Evolutionary conservation across 1,284 basidiomycete genomes (phyloP).

Genomic region (Pulveroboletus sp.): DNA sequence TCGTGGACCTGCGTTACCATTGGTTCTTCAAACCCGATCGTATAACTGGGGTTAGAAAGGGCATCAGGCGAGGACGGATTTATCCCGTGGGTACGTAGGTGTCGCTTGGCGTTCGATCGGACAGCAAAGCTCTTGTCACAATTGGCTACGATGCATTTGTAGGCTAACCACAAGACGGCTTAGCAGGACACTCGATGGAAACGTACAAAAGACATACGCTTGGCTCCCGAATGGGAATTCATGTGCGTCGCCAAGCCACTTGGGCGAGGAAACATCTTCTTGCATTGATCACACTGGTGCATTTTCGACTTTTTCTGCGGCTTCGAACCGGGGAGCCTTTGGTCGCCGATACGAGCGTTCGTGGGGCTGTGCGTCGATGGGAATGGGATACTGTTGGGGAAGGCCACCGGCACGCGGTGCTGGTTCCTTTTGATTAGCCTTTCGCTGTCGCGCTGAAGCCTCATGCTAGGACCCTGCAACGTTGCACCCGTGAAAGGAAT

Average conservation of each 20-base stretch:
- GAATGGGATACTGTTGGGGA: slow-evolving; percentile 8
- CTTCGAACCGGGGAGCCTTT: slow-evolving; percentile 9
- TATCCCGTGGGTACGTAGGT: slow-evolving; percentile 56
- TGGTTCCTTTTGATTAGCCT: slow-evolving; percentile 12
- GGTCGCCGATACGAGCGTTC: slow-evolving; percentile 10
- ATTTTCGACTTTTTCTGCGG: slow-evolving; percentile 49
- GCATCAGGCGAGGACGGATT: slow-evolving; percentile 28
- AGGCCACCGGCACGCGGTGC: slow-evolving; percentile 11
- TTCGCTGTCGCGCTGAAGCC: slow-evolving; percentile 25
- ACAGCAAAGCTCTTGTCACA: slow-evolving; percentile 61
- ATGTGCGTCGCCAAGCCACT: slow-evolving; percentile 66
- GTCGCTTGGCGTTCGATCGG: slow-evolving; percentile 61
- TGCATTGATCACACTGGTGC: slow-evolving; percentile 54
- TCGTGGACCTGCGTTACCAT: slow-evolving; percentile 46
- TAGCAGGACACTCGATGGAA: slow-evolving; percentile 8
- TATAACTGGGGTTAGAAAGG: slow-evolving; percentile 37
- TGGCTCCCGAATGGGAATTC: slow-evolving; percentile 65
- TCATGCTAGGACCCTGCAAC: slow-evolving; percentile 33
- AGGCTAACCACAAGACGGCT: slow-evolving; percentile 41
- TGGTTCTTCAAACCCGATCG: slow-evolving; percentile 48
- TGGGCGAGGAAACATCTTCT: slow-evolving; percentile 62
- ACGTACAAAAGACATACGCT: slow-evolving; percentile 46
- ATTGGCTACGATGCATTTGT: slow-evolving; percentile 47
- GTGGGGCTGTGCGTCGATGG: slow-evolving; percentile 13
- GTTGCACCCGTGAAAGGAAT: slow-evolving; percentile 4